Evolutionary conservation across 371 early-diverging fungal species (phyloP).

Genomic region (Mortierella sp.): DNA sequence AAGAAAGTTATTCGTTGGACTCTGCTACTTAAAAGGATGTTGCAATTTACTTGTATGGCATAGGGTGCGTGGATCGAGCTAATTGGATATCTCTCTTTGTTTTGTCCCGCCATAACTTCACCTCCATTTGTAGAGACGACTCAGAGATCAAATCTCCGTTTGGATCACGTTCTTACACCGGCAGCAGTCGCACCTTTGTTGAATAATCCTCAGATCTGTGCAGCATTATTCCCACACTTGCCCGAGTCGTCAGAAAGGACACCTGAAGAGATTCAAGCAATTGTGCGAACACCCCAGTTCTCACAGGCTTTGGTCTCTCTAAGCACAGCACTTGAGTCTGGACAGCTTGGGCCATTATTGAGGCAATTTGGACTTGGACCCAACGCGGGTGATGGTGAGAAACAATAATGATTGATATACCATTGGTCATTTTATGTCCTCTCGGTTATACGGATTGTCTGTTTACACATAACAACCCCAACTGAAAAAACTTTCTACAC

Average conservation of each 20-base stretch:
- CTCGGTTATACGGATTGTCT: background rate
- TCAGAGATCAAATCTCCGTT: conserved; percentile 41
- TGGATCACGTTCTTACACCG: conserved; percentile 66
- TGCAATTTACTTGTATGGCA: background rate
- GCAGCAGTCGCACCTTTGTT: conserved; percentile 67
- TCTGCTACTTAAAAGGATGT: background rate
- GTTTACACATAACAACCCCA: background rate
- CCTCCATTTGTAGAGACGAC: background rate
- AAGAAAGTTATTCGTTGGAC: background rate
- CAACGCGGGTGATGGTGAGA: conserved; percentile 63
- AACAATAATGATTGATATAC: background rate
- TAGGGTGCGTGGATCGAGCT: too few species aligned
- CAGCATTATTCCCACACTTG: conserved; percentile 73
- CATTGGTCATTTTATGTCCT: background rate
- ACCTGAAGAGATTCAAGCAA: conserved; percentile 66
- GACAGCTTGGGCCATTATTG: conserved; percentile 73
- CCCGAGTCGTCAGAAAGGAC: conserved; percentile 64
- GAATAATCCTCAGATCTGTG: conserved; percentile 62
- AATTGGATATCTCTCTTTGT: too few species aligned
- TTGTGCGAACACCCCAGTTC: conserved; percentile 77
- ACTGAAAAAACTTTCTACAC: too few species aligned
- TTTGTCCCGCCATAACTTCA: too few species aligned
- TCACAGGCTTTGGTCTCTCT: conserved; percentile 74
- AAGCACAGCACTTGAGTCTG: conserved; percentile 74
- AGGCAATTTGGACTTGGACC: conserved; percentile 72